Evolutionary conservation across 345 rosid species (phyloP).

Genomic region (Ceriops zippeliana): DNA sequence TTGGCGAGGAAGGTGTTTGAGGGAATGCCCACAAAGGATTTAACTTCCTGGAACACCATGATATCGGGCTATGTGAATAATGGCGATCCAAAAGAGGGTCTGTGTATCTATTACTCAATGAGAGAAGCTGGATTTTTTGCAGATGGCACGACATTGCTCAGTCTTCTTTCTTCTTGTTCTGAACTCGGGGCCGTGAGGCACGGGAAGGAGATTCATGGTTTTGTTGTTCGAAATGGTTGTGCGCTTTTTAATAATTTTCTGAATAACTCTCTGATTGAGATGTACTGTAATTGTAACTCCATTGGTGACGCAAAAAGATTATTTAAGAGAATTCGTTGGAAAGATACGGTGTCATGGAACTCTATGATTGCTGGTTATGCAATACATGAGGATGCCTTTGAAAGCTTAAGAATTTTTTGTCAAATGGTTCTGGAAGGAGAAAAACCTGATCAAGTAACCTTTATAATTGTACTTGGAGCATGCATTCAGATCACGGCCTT

Average conservation of each 20-base stretch:
- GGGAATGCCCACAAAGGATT: slow-evolving; percentile 25
- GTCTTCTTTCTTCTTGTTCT: slow-evolving; percentile 19
- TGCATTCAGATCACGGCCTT: slow-evolving; percentile 28
- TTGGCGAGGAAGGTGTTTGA: slow-evolving; percentile 24
- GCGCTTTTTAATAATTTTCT: slow-evolving; percentile 2
- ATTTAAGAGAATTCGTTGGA: slow-evolving; percentile 16
- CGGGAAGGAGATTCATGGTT: slow-evolving; percentile 23
- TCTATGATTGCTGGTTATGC: slow-evolving; percentile 27
- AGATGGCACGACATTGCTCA: slow-evolving; percentile 23
- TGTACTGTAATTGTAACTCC: slow-evolving; percentile 22
- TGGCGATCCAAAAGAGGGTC: slow-evolving; percentile 7
- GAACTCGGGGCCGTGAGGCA: slow-evolving; percentile 10
- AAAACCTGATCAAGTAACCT: slow-evolving; percentile 21
- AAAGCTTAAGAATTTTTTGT: slow-evolving; percentile 28
- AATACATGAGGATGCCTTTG: slow-evolving; percentile 17
- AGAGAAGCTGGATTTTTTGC: slow-evolving; percentile 5
- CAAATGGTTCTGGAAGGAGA: slow-evolving; percentile 26
- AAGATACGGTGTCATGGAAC: slow-evolving; percentile 28
- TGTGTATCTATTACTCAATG: slow-evolving; percentile 13
- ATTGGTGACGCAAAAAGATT: slow-evolving; percentile 18
- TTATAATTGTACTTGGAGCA: slow-evolving; percentile 24
- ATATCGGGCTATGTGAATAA: slow-evolving; percentile 25
- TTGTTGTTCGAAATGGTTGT: slow-evolving; percentile 17
- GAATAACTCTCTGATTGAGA: slow-evolving; percentile 26
- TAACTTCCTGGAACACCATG: slow-evolving; percentile 29